Base-by-base conservation (phyloP, 768 basidiomycete species). In the Tylopilus rubrobrunneus region DNA sequence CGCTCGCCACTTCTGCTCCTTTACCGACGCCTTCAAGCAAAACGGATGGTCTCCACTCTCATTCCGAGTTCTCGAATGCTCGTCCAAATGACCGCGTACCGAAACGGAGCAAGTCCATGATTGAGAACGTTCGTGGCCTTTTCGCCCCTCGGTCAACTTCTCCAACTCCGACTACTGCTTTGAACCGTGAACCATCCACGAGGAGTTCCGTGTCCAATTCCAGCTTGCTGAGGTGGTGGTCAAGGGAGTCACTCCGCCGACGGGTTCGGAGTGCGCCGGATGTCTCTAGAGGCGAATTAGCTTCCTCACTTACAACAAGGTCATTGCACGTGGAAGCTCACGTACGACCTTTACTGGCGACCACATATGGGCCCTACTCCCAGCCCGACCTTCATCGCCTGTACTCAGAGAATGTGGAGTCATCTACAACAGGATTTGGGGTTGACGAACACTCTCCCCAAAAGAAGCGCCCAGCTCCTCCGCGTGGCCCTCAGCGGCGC, bases 61-160 rank as follows among this genome's bases (percentile, higher is more conserved):
- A 43, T 52, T 63, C 62, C 49, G 74, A 69, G 53, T 66, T 61
- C 46, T 63, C 57, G 67, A 53, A 52, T 40, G 56, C 53, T 27
- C 59, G 46, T 45, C 64, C 48, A 41, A 61, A 59, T n/a, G 59
- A 58, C 44, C 68, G 51, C 46, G 60, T 57, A 25, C 77, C 76
- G 11, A 77, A 76, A 56, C 73, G 77, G 40, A 70, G 75, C 47
- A 73, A 78, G 27, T 84, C 82, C 14, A 76, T 88, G 68, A 79
- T 83, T 45, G 81, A 78, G 57, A 85, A 82, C 59, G 80, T 87
- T 52, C 79, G 76, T 59, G 81, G 75, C 19, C 73, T 88, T 49
- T 86, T 88, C 60, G 69, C 74, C 27, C 72, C 80, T 48, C 79
- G 77, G 1, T 68, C 80, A 5, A 53, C 63, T 14, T 76, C 80